Conservation (phyloP, 352 stramenopile genomes). For the Elongisporangium senticosum region DNA sequence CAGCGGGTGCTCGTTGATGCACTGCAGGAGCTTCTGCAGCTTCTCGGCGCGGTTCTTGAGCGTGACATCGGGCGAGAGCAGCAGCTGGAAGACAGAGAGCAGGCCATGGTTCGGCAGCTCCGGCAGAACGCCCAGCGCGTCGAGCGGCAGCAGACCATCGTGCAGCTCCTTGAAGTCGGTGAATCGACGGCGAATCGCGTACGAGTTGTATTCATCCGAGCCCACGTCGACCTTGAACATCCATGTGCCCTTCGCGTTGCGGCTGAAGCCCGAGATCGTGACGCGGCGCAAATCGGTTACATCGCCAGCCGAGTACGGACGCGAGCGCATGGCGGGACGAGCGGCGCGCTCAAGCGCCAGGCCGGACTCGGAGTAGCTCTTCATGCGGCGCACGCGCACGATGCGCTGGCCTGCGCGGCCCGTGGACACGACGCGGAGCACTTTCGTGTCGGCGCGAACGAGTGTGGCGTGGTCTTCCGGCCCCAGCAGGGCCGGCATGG, state of each 20-base stretch:
- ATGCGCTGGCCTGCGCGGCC: constrained; percentile 5
- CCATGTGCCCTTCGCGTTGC: constrained; percentile 65
- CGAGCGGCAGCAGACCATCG: constrained; percentile 40
- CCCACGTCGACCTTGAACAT: constrained; percentile 74
- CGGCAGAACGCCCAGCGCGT: constrained; percentile 16
- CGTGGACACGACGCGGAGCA: neutral
- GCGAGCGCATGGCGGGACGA: constrained; percentile 19
- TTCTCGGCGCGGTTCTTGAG: constrained; percentile 42
- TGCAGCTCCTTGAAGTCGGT: constrained; percentile 70
- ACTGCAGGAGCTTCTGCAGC: constrained; percentile 53
- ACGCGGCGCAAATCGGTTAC: constrained; percentile 41
- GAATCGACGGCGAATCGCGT: constrained; percentile 67
- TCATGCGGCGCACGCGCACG: constrained; percentile 31
- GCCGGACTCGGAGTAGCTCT: constrained; percentile 63
- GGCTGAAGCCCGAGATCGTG: constrained; percentile 57
- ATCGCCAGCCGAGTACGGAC: constrained; percentile 51
- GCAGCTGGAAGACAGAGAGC: constrained; percentile 61
- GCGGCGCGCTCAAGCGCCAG: constrained; percentile 34
- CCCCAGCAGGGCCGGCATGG: neutral
- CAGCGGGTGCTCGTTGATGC: constrained; percentile 47
- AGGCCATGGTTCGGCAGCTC: constrained; percentile 58
- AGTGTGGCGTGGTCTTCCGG: neutral
- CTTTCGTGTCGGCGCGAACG: neutral
- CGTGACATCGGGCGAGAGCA: constrained; percentile 52
- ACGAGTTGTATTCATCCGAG: constrained; percentile 44